A percentile compares a stretch with the other conserved stretches of the same genome.
phyloP scores from a whole-genome alignment of 2,329 filamentous ascomycete genomes.

The Saccharata proteae region DNA sequence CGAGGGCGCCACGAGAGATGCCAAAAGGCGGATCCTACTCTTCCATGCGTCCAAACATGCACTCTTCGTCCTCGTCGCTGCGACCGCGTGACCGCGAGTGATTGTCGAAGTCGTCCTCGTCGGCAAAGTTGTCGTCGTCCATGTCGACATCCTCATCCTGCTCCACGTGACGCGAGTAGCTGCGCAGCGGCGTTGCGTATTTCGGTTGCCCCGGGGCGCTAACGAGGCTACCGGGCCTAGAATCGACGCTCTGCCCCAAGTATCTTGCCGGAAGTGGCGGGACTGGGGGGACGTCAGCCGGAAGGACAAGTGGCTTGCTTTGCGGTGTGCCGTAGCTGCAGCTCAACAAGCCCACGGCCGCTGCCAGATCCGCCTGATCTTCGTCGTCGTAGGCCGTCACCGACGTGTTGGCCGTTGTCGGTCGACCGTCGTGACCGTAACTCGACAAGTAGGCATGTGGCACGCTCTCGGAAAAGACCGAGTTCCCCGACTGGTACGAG shows the following conservation, averaged over 20 bases:
- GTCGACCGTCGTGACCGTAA: slow-evolving; percentile 36
- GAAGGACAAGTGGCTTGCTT: slow-evolving; percentile 49
- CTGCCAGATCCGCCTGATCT: slow-evolving; percentile 69
- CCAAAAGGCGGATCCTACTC: slow-evolving; percentile 33
- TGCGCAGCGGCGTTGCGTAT: slow-evolving; percentile 8
- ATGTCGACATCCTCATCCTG: slow-evolving; percentile 10
- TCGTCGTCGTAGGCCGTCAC: slow-evolving; percentile 57
- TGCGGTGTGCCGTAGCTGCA: slow-evolving; percentile 81
- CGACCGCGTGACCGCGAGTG: slow-evolving; percentile 39
- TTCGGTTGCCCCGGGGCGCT: slow-evolving; percentile 29
- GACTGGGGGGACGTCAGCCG: slow-evolving; percentile 70
- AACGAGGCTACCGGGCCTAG: slow-evolving; percentile 46
- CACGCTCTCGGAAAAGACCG: slow-evolving; percentile 42
- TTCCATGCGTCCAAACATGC: slow-evolving; percentile 94
- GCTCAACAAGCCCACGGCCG: slow-evolving; percentile 78
- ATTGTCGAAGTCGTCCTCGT: slow-evolving; percentile 50
- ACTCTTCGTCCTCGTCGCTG: slow-evolving; percentile 84
- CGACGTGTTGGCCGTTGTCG: slow-evolving; percentile 54
- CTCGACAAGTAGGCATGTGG: slow-evolving; percentile 52
- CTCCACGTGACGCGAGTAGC: slow-evolving; percentile 11
- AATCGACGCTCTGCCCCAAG: slow-evolving; percentile 42
- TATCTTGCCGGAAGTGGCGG: slow-evolving; percentile 77
- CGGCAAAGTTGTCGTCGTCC: slow-evolving; percentile 42
- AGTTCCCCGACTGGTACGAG: slow-evolving; percentile 65
- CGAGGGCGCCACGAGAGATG: not conserved